Evolutionary conservation across 768 basidiomycete species (phyloP).

Genomic region (Mycena rosella): DNA sequence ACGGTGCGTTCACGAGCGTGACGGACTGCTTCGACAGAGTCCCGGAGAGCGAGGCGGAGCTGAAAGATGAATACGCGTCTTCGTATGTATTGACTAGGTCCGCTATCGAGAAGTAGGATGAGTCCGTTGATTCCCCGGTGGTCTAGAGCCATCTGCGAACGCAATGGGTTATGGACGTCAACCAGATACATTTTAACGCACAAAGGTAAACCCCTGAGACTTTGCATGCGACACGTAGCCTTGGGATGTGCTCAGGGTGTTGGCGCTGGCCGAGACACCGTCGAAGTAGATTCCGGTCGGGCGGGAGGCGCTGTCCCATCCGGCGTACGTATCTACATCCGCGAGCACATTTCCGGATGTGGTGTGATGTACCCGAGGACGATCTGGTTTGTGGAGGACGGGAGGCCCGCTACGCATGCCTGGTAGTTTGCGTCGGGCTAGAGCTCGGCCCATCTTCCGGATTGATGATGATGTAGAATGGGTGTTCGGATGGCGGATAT

Average conservation of each 20-base stretch:
- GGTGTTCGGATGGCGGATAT: constrained; percentile 40
- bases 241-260: constrained; percentile 4
- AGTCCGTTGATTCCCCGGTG: not conserved
- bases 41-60: not conserved
- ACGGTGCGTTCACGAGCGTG: not conserved
- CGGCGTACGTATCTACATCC: constrained; percentile 31
- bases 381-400: not conserved
- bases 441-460: constrained; percentile 42
- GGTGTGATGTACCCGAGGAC: constrained; percentile 17
- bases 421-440: not conserved
- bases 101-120: not conserved
- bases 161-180: too few species aligned
- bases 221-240: constrained; percentile 21
- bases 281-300: constrained; percentile 30
- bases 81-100: constrained; percentile 20
- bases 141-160: not conserved
- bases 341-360: not conserved
- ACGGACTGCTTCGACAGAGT: constrained; percentile 1
- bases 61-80: not conserved
- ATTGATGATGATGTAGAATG: constrained; percentile 45
- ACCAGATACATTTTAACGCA: constrained; percentile 1
- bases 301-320: constrained; percentile 20
- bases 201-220: constrained; percentile 28
- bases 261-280: not conserved
- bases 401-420: too few species aligned